Conservation (phyloP, 2,329 filamentous ascomycete genomes). For the Nakataea oryzae region DNA sequence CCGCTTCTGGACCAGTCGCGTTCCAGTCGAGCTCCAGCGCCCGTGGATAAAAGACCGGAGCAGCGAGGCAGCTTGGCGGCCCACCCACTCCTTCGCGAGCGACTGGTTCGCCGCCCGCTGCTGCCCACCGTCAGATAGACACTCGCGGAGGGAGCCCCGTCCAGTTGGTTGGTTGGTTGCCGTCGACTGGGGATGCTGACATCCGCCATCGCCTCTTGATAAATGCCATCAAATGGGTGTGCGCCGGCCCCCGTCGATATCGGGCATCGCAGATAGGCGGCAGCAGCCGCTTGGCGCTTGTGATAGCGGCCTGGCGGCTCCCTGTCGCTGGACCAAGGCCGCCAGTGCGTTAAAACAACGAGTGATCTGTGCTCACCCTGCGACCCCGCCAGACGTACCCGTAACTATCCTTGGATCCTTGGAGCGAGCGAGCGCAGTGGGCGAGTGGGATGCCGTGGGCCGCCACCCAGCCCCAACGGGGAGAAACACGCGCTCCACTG, state of each 20-base stretch:
- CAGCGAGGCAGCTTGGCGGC: background rate
- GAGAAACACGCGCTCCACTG: no score
- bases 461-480: no score
- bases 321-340: background rate
- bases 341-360: no score
- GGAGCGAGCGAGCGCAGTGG: no score
- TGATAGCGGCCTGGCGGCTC: background rate
- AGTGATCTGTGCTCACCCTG: background rate
- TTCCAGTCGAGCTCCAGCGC: background rate
- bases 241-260: background rate
- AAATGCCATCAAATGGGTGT: background rate
- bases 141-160: background rate
- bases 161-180: background rate
- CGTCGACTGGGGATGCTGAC: background rate
- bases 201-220: background rate
- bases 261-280: background rate
- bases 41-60: background rate
- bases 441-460: background rate
- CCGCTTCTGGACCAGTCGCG: background rate
- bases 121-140: no score
- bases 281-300: background rate
- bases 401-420: no score
- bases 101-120: no score
- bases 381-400: no score
- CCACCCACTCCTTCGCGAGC: background rate